These are phyloP conservation scores for Sporothrix luriei DNA, from an alignment of 2,329 filamentous ascomycete genomes.

Conservation along the genomic window DNA sequence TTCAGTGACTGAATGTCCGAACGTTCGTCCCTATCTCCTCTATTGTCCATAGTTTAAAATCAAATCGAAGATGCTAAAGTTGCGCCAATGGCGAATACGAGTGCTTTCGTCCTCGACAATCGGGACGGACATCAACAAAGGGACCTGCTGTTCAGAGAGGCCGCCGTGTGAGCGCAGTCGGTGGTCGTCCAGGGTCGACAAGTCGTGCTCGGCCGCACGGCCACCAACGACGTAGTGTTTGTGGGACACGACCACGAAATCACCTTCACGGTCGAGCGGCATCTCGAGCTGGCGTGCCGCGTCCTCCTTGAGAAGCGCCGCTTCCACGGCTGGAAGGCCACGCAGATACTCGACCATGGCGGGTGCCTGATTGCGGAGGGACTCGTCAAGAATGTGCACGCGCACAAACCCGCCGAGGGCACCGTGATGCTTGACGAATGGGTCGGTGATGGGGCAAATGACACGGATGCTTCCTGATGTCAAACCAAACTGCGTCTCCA, in stretches of 20 bases:
- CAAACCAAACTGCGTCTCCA: conserved; percentile 42
- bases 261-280: conserved; percentile 47
- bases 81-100: conserved; percentile 41
- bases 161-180: conserved; percentile 48
- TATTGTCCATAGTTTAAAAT: conserved; percentile 40
- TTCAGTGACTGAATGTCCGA: too few relatives aligned
- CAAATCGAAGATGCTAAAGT: conserved; percentile 47
- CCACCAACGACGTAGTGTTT: conserved; percentile 46
- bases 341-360: conserved; percentile 41
- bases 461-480: conserved; percentile 41
- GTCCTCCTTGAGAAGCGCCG: conserved; percentile 41
- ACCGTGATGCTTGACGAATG: conserved; percentile 49
- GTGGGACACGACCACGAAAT: conserved; percentile 47
- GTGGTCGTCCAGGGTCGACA: conserved; percentile 42
- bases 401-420: conserved; percentile 49
- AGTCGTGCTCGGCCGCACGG: conserved; percentile 43
- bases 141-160: conserved; percentile 46
- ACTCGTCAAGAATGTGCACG: conserved; percentile 41
- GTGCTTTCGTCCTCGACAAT: conserved; percentile 29
- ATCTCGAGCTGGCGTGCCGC: conserved; percentile 45
- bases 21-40: neutral
- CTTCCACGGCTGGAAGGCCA: conserved; percentile 42
- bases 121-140: conserved; percentile 43
- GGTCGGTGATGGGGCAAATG: conserved; percentile 50
- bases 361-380: conserved; percentile 44